Evolutionary conservation across 345 rosid genomes (phyloP).

Genomic region (Viola odorata): DNA sequence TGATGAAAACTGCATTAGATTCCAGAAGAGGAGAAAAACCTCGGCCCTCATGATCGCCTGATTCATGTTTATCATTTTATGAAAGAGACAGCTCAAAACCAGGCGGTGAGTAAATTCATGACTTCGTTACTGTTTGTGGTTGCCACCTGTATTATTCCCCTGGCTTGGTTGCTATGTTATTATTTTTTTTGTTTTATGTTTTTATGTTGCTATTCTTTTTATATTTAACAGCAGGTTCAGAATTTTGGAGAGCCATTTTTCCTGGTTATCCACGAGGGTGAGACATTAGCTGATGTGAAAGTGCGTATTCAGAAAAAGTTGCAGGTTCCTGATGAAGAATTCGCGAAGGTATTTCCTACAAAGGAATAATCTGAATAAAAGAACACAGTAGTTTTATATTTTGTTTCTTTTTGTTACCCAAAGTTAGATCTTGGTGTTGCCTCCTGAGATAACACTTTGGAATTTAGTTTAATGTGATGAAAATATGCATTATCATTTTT

Average conservation of each 20-base stretch:
- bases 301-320: slow-evolving; percentile 34
- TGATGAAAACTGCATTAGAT: slow-evolving; percentile 35
- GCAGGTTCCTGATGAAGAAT: slow-evolving; percentile 37
- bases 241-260: slow-evolving; percentile 98
- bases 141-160: background rate
- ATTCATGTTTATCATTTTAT: slow-evolving; percentile 92
- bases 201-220: background rate
- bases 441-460: background rate
- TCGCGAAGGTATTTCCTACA: slow-evolving; percentile 27
- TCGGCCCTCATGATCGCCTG: slow-evolving; percentile 84
- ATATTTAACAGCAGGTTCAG: slow-evolving; percentile 56
- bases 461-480: background rate
- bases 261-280: slow-evolving; percentile 89
- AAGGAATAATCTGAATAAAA: background rate
- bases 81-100: slow-evolving; percentile 76
- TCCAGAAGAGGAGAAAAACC: slow-evolving; percentile 93
- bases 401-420: background rate
- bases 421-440: background rate
- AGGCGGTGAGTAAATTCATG: slow-evolving; percentile 32
- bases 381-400: background rate
- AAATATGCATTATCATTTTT: background rate
- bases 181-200: background rate
- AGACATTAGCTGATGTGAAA: slow-evolving; percentile 75
- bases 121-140: background rate
- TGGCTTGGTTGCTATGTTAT: background rate